These are phyloP conservation scores for Telfairia occidentalis DNA, from an alignment of 331 rosid species.

Conservation along the genomic window DNA sequence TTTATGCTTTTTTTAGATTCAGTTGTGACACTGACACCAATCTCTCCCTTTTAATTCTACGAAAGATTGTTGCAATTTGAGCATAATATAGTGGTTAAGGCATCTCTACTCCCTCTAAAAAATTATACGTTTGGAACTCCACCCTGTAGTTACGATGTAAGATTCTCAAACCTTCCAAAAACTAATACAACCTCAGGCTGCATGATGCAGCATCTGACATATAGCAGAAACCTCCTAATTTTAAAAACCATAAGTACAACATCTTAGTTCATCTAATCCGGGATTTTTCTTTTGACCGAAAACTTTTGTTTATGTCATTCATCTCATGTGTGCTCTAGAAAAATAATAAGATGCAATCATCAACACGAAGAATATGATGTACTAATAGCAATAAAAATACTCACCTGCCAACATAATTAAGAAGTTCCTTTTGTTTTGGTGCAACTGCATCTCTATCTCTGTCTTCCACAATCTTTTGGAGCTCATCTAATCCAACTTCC, in stretches of 20 bases:
- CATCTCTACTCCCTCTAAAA: too few relatives aligned
- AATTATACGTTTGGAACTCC: too few relatives aligned
- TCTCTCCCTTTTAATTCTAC: too few relatives aligned
- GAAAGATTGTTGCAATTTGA: too few relatives aligned
- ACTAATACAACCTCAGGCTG: neutral
- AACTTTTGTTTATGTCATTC: neutral
- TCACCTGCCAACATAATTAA: conserved; percentile 80
- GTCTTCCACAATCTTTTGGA: conserved; percentile 69
- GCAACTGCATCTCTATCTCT: conserved; percentile 65
- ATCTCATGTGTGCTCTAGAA: neutral
- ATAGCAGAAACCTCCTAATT: neutral
- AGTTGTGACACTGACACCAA: too few relatives aligned
- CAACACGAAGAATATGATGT: neutral
- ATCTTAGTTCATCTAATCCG: neutral
- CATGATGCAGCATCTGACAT: neutral
- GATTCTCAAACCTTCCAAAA: too few relatives aligned
- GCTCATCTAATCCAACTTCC: conserved; percentile 79
- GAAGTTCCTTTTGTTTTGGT: conserved; percentile 82
- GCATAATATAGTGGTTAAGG: too few relatives aligned
- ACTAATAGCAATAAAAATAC: conserved; percentile 14
- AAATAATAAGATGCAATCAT: neutral
- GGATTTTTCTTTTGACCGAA: neutral
- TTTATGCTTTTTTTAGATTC: neutral
- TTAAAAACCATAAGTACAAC: neutral
- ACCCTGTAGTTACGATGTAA: too few relatives aligned